A percentile compares a stretch with the other conserved stretches of the same genome.
Conservation (phyloP, 1,284 basidiomycete genomes). For the Moesziomyces sp. region DNA sequence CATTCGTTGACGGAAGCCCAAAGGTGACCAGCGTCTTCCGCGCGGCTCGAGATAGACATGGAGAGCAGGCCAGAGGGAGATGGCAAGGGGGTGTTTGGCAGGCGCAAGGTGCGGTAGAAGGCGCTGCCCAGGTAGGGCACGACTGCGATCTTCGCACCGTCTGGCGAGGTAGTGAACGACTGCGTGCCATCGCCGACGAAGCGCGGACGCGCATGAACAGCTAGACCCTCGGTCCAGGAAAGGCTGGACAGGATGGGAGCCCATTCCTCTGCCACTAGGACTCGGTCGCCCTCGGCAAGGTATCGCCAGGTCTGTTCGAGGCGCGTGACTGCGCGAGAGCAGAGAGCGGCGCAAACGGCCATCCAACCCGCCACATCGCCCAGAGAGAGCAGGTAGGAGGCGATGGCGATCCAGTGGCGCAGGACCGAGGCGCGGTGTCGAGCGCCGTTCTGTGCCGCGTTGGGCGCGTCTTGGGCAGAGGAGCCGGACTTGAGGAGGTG, state of each 20-base stretch:
- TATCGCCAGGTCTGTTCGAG: constrained; percentile 62
- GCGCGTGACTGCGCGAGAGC: constrained; percentile 63
- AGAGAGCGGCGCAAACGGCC: constrained; percentile 60
- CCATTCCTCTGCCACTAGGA: constrained; percentile 56
- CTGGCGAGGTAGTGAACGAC: constrained; percentile 12
- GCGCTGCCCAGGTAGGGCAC: constrained; percentile 56
- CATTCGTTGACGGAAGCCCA: constrained; percentile 17
- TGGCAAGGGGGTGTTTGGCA: not conserved
- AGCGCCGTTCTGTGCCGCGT: constrained; percentile 29
- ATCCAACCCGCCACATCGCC: constrained; percentile 62
- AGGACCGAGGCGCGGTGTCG: constrained; percentile 58
- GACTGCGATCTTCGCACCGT: constrained; percentile 12
- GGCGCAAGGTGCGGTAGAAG: constrained; percentile 21
- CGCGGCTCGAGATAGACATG: constrained; percentile 15
- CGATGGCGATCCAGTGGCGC: constrained; percentile 64
- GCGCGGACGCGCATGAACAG: constrained; percentile 25
- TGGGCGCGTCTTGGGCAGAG: constrained; percentile 18
- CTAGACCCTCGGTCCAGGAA: constrained; percentile 60
- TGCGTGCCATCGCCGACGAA: constrained; percentile 28
- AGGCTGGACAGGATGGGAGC: constrained; percentile 52
- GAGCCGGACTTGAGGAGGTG: constrained; percentile 49
- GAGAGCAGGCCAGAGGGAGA: not conserved
- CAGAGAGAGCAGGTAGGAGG: constrained; percentile 46
- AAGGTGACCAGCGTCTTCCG: constrained; percentile 20
- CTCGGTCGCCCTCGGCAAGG: constrained; percentile 53